These are phyloP conservation scores for Berkeleyomyces rouxiae DNA, from an alignment of 2,329 filamentous ascomycete genomes.

Conservation along the genomic window DNA sequence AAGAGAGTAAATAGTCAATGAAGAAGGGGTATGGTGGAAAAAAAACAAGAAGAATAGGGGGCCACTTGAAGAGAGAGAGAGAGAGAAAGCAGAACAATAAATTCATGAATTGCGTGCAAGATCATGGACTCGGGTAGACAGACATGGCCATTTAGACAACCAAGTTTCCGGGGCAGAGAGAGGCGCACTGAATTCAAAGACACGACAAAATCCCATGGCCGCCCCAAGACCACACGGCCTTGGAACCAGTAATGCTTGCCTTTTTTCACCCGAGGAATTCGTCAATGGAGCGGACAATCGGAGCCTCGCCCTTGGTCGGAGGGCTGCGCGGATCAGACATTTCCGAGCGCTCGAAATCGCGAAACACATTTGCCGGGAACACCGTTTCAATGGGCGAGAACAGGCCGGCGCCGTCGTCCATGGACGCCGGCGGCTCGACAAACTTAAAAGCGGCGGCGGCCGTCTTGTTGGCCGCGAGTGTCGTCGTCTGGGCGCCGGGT, in stretches of 20 bases:
- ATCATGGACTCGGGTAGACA: conserved; percentile 19
- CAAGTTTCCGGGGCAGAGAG: not conserved
- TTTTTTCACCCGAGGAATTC: conserved; percentile 36
- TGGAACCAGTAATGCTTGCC: too few species aligned
- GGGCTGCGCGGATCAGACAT: conserved; percentile 55
- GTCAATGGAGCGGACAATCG: conserved; percentile 63
- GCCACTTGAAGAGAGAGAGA: too few species aligned
- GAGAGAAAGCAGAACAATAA: too few species aligned
- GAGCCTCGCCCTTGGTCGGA: conserved; percentile 54
- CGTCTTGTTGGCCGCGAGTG: conserved; percentile 21
- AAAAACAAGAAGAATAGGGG: too few species aligned
- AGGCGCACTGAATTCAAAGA: not conserved
- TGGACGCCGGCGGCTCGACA: conserved; percentile 31
- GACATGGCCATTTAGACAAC: not conserved
- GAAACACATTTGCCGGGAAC: conserved; percentile 37
- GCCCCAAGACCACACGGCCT: not conserved
- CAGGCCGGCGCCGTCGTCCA: conserved; percentile 30
- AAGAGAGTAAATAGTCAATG: too few species aligned
- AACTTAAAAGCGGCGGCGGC: conserved; percentile 28
- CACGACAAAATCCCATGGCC: not conserved
- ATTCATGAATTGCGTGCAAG: too few species aligned
- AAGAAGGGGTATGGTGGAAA: too few species aligned
- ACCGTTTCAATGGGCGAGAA: conserved; percentile 36
- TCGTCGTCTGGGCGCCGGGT: not conserved
- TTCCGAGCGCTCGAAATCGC: conserved; percentile 33